phyloP scores from a whole-genome alignment of 176 grass and related monocot species.

The Saccharum officinarum region DNA sequence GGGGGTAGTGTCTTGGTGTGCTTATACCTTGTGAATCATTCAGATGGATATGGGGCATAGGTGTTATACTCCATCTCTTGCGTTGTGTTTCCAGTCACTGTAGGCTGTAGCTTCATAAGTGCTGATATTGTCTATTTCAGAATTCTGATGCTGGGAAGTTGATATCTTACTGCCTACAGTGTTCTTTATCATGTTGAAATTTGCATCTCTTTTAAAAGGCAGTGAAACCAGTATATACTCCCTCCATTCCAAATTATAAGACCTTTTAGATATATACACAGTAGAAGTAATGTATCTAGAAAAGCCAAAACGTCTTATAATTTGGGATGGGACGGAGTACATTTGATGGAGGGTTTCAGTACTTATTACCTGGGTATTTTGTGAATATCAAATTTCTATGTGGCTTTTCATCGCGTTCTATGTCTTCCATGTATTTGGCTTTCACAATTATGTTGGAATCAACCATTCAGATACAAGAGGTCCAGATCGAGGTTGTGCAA shows the following conservation, averaged over 20 bases:
- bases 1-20: background rate
- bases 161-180: background rate
- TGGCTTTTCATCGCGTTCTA: background rate
- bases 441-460: background rate
- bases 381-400: background rate
- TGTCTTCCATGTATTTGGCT: background rate
- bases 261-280: too few relatives aligned
- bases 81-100: background rate
- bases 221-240: background rate
- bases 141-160: background rate
- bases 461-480: background rate
- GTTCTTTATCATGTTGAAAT: background rate
- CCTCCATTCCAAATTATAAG: too few relatives aligned
- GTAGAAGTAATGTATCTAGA: too few relatives aligned
- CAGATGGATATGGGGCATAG: background rate
- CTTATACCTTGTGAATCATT: background rate
- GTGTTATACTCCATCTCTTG: background rate
- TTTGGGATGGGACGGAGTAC: too few relatives aligned
- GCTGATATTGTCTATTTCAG: background rate
- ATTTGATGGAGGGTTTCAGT: background rate
- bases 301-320: too few relatives aligned
- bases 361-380: background rate
- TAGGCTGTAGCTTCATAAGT: background rate
- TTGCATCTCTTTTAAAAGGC: background rate
- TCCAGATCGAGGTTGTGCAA: background rate